These are phyloP conservation scores for Pharus latifolius DNA, from an alignment of 176 grass and related monocot genomes.

Conservation along the genomic window DNA sequence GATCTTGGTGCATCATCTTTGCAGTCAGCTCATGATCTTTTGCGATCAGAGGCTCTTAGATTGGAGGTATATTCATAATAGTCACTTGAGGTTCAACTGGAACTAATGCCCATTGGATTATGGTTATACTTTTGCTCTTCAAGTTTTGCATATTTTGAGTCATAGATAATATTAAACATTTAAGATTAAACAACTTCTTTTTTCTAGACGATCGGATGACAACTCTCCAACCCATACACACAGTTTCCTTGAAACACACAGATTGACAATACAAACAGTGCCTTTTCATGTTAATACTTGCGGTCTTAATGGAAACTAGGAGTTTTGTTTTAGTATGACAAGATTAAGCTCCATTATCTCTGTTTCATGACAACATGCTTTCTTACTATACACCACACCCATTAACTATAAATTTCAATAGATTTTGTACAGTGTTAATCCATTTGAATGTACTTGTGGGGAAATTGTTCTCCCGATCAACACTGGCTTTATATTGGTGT, in stretches of 20 bases:
- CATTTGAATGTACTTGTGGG: not conserved
- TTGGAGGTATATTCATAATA: conserved; percentile 56
- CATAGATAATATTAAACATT: not conserved
- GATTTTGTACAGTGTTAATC: not conserved
- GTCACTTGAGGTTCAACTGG: not conserved
- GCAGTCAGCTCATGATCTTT: conserved; percentile 65
- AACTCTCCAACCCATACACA: not conserved
- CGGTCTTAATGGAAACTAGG: too few relatives aligned
- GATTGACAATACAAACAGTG: not conserved
- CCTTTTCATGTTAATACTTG: not conserved
- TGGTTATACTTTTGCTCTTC: not conserved
- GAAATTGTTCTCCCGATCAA: not conserved
- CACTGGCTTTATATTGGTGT: not conserved
- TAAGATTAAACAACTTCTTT: not conserved
- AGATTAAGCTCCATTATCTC: not conserved
- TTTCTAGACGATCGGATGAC: not conserved
- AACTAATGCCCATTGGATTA: too few relatives aligned
- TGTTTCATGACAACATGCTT: not conserved
- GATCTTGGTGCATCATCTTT: conserved; percentile 89
- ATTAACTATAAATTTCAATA: not conserved
- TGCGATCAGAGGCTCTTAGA: conserved; percentile 53
- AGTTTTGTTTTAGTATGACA: too few relatives aligned
- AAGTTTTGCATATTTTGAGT: not conserved
- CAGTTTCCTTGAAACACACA: not conserved
- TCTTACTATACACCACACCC: not conserved